Percentiles rank a stretch among this genome's conserved stretches.
Conservation (phyloP, 345 rosid genomes). For the Mallotus nudiflorus region DNA sequence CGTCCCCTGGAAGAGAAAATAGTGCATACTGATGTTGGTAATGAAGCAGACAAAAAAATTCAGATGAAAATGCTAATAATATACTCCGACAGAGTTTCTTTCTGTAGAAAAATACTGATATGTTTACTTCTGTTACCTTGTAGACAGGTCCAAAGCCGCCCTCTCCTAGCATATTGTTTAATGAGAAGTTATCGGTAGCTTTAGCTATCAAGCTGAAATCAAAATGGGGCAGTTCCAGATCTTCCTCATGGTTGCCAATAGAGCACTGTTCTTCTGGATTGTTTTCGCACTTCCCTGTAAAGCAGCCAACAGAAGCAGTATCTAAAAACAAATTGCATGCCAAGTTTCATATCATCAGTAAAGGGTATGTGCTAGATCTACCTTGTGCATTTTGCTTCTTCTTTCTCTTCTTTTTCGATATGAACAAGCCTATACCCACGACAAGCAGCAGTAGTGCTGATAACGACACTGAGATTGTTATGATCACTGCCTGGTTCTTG, state of each 20-base stretch:
- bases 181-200: slow-evolving; percentile 1
- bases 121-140: not conserved
- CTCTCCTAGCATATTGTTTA: slow-evolving; percentile 1
- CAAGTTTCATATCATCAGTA: not conserved
- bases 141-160: slow-evolving; percentile 21
- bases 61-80: not conserved
- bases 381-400: not conserved
- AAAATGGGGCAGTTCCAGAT: not conserved
- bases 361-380: not conserved
- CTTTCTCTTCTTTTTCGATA: not conserved
- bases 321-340: not conserved
- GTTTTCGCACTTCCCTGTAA: not conserved
- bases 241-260: not conserved
- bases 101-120: not conserved
- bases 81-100: not conserved
- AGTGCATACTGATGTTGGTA: too few species aligned
- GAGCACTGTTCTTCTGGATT: not conserved
- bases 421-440: not conserved
- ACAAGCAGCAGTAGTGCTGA: not conserved
- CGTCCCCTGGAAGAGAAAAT: slow-evolving; percentile 3
- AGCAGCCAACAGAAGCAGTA: not conserved
- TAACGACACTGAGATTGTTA: not conserved
- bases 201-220: not conserved
- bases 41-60: not conserved
- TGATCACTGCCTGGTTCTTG: not conserved